phyloP scores from a whole-genome alignment of 2,329 filamentous ascomycete species.

The Fusarium torreyae region DNA sequence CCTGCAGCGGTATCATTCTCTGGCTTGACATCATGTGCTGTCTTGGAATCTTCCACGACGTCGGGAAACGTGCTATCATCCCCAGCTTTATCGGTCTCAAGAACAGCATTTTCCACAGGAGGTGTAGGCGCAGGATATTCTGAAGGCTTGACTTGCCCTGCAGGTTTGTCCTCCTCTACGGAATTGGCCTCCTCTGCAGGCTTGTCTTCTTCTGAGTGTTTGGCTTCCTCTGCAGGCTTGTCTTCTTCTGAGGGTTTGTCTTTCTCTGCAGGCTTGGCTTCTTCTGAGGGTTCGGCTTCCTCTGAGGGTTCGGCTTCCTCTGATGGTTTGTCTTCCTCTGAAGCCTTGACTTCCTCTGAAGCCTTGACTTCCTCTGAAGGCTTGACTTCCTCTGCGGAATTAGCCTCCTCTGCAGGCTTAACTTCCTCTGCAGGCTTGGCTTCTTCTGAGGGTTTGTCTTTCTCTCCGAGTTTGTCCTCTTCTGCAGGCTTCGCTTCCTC shows the following conservation, averaged over 20 bases:
- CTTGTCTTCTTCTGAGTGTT: too few species aligned
- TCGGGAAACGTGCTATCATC: slow-evolving; percentile 20
- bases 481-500: not conserved
- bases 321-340: too few species aligned
- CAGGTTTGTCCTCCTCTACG: not conserved
- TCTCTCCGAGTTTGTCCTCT: not conserved
- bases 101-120: not conserved
- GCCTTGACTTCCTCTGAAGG: not conserved
- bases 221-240: too few species aligned
- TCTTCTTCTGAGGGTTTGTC: too few species aligned
- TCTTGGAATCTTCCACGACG: not conserved
- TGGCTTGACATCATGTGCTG: slow-evolving; percentile 8
- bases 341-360: too few species aligned
- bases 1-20: slow-evolving; percentile 9
- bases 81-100: slow-evolving; percentile 8
- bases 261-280: not conserved
- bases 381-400: not conserved
- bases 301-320: too few species aligned
- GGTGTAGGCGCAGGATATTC: slow-evolving; percentile 6
- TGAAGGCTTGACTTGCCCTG: slow-evolving; percentile 3
- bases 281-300: too few species aligned
- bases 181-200: not conserved
- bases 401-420: not conserved
- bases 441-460: not conserved
- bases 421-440: not conserved